Evolutionary conservation across 768 basidiomycete species (phyloP), one percentile per base, ranked within the genome.

Genomic region (Russula sp.): DNA sequence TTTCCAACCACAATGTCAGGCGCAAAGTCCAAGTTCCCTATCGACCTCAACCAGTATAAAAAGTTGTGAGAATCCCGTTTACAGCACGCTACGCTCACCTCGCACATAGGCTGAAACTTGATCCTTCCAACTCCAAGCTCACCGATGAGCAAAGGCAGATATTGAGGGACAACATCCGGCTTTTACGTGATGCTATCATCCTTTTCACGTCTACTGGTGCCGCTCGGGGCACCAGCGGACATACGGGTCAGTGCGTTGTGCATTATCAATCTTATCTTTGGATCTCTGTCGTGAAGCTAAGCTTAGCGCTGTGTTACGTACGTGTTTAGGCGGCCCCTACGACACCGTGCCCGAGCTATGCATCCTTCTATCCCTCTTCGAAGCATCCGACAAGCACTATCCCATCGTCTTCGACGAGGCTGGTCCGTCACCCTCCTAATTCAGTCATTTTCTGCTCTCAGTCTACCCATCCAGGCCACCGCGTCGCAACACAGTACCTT

Each of bases 401-500:
- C 87, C 87, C 0, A 78, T 88, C 60, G 74, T 90, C 32, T 92
- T 90, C 63, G 88, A 92, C 67, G 89, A 92, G 72, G 89, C 89
- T 43, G 89, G 89, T 89, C 60, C 57, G 83, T 73, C n/a, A 52
- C 43, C 60, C 52, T 45, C 20, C 25, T 29, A 36, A 29, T 22
- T 10, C 32, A 16, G 9, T 10, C 18, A 1, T 57, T 59, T 25
- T 65, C 55, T 61, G 47, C 25, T n/a, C 36, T 36, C 38, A 63
- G 42, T 61, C 18, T 42, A 50, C 60, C 59, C 50, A 3, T 46
- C 47, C 60, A 88, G 92, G 92, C 36, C 92, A 93, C 69, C 88
- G 92, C 69, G 92, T 94, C 60, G 92, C 91, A 1, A 93, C 90
- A 0, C 92, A 94, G 70, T 94, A 93, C 72, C 78, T 94, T 36